A percentile compares a stretch with the other conserved stretches of the same genome.
These are phyloP conservation scores for Beauveria brongniartii DNA, from an alignment of 2,329 filamentous ascomycete species.

Conservation along the genomic window DNA sequence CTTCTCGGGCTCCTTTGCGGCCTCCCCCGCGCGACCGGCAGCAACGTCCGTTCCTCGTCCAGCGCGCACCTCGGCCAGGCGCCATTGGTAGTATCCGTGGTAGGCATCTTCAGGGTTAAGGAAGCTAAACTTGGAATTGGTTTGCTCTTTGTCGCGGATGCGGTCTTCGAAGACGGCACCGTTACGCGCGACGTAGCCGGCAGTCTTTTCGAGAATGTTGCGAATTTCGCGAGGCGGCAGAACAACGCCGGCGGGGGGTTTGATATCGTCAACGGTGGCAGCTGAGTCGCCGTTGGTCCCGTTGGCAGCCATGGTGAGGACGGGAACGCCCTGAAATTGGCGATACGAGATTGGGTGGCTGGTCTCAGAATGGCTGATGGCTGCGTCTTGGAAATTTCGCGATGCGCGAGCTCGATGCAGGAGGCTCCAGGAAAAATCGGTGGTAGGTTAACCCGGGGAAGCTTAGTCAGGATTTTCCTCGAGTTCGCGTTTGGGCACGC, in stretches of 20 bases:
- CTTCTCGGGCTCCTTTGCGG: conserved; percentile 46
- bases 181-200: conserved; percentile 74
- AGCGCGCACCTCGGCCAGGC: conserved; percentile 73
- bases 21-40: conserved; percentile 64
- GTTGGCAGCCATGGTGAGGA: conserved; percentile 28
- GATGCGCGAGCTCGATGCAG: conserved; percentile 1
- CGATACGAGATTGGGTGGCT: not conserved
- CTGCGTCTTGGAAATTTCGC: conserved; percentile 2
- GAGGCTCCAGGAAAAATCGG: not conserved
- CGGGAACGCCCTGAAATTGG: not conserved
- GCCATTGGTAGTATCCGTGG: conserved; percentile 83
- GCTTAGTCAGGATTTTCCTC: not conserved
- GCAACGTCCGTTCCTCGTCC: conserved; percentile 74
- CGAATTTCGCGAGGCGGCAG: conserved; percentile 86
- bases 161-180: conserved; percentile 68
- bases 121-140: conserved; percentile 89
- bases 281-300: conserved; percentile 45
- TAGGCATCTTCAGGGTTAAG: conserved; percentile 74
- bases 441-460: not conserved
- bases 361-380: not conserved
- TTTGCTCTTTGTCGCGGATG: conserved; percentile 75
- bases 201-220: conserved; percentile 82
- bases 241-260: conserved; percentile 75
- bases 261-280: conserved; percentile 55
- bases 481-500: not conserved